Evolutionary conservation across 768 basidiomycete species (phyloP), one percentile per base, ranked within the genome.

Genomic region (Dioszegia hungarica): DNA sequence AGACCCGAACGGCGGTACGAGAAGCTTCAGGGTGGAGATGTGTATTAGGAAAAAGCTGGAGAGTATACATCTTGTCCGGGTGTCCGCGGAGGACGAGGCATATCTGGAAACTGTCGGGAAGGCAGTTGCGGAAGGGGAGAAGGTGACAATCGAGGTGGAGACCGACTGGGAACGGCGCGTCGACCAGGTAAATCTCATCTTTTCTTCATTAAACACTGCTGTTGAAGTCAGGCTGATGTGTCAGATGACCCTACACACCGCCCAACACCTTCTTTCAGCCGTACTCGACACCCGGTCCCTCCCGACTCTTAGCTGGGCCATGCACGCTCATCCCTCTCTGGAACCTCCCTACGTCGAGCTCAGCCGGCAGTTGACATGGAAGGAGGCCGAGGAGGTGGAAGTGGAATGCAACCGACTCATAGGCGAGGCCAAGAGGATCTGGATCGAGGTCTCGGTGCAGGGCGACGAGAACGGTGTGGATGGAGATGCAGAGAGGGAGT

Each of bases 241-340:
- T 11, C 28, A 75, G 69, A 76, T 74, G 72, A 52, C 73, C 0
- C 60, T 72, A 17, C 75, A 76, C 45, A 76, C 73, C 10, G 67
- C 68, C 0, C 75, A 76, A 52, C 75, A 76, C 47, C 68, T 76
- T 33, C 64, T 76, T 27, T 76, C 75, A 14, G 73, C 75, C 3
- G 51, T 76, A 10, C 60, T 70, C 11, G 75, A 76, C 54, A 56
- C 53, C 2, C 51, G 58, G 36, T 40, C 38, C 19, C 65, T 76
- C 6, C 67, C 65, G 1, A 76, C 75, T 0, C 62, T 76, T 0
- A 72, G 69, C 5, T 76, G 75, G 75, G 61, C 63, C 1, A 65
- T 76, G 62, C 63, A 66, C 14, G 56, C 69, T 15, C 59, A 64
- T 39, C 73, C 75, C 0, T 74, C 75, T 0, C 54, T 68, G 14